Percentiles rank a stretch among this genome's conserved stretches.
Evolutionary conservation across 129 eudicot genomes (phyloP).

Genomic region (Chrysanthemum makinoi): DNA sequence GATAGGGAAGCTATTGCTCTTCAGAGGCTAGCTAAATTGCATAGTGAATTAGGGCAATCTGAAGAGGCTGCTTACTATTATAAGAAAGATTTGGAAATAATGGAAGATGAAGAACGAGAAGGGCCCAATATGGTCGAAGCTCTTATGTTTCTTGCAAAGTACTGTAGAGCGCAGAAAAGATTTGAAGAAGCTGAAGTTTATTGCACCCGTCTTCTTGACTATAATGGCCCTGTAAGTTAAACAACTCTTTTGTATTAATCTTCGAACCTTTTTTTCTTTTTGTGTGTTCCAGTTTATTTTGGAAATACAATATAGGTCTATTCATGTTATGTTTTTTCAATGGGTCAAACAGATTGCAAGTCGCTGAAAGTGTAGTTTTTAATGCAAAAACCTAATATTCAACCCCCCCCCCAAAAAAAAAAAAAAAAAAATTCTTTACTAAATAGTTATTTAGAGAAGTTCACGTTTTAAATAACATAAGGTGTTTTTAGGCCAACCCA

Average conservation of each 20-base stretch:
- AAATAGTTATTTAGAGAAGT: too few species aligned
- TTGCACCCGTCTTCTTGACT: slow-evolving; percentile 90
- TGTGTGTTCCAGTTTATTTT: background rate
- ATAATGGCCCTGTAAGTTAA: slow-evolving; percentile 84
- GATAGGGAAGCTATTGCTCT: slow-evolving; percentile 95
- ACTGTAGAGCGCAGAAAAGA: slow-evolving; percentile 53
- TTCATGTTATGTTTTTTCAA: too few species aligned
- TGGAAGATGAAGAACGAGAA: slow-evolving; percentile 92
- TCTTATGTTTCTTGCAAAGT: slow-evolving; percentile 59
- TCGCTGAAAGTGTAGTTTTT: too few species aligned
- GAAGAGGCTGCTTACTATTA: slow-evolving; percentile 87
- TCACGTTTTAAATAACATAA: background rate
- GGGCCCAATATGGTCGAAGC: slow-evolving; percentile 92
- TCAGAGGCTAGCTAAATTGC: slow-evolving; percentile 71
- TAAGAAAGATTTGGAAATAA: slow-evolving; percentile 84
- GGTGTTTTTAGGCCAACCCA: background rate
- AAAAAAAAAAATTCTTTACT: too few species aligned
- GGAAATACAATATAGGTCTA: background rate
- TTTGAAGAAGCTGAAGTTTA: slow-evolving; percentile 86
- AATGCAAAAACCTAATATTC: too few species aligned
- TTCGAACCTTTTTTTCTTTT: background rate
- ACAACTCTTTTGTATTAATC: background rate
- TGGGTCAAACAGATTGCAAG: too few species aligned
- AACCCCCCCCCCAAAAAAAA: too few species aligned
- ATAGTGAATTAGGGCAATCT: slow-evolving; percentile 55